Evolutionary conservation across 2,329 filamentous ascomycete genomes (phyloP), one percentile per base, ranked within the genome.

Genomic region (Pochonia chlamydosporia): DNA sequence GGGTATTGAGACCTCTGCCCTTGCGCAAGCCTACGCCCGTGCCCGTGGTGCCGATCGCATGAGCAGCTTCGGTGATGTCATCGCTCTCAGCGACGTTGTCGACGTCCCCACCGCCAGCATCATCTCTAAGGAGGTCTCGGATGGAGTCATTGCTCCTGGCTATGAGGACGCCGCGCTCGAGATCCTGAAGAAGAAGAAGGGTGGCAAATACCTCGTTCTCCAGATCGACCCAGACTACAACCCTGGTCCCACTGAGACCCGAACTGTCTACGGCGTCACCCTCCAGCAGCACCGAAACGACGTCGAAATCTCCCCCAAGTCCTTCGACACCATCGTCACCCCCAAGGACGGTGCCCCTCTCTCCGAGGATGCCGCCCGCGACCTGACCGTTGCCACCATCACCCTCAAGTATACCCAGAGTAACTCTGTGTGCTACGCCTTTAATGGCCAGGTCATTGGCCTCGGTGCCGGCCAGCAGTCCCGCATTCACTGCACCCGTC

Each of bases 341-440:
- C 91, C 92, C 54, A 95, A 95, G 74, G 83, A 89, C 58, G 77
- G 82, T 44, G 70, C 74, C 33, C 68, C 79, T 16, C 79, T 99
- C 18, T 81, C 91, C 33, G 89, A 93, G 60, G 78, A 81, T 47
- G 93, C 93, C 44, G 78, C 92, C 52, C 84, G 92, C 52, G 93
- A 99, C 63, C 75, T 99, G 54, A 91, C 92, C 24, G 86, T 99
- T 40, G 93, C 93, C 46, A 99, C 93, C 47, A 96, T 99, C 63
- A 90, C 93, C 28, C 79, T 97, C 60, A 99, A 99, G 74, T 99
- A 96, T 76, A 99, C 93, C 1, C 91, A 99, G 73, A 96, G 90
- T 64, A 99, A 99, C 81, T 96, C 91, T 23, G 93, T 99, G 54
- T 97, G 92, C 80, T 99, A 97, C 65, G 91, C 93, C 47, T 77